Evolutionary conservation across 2,329 filamentous ascomycete species (phyloP).

Genomic region (Cyanodermella asteris): DNA sequence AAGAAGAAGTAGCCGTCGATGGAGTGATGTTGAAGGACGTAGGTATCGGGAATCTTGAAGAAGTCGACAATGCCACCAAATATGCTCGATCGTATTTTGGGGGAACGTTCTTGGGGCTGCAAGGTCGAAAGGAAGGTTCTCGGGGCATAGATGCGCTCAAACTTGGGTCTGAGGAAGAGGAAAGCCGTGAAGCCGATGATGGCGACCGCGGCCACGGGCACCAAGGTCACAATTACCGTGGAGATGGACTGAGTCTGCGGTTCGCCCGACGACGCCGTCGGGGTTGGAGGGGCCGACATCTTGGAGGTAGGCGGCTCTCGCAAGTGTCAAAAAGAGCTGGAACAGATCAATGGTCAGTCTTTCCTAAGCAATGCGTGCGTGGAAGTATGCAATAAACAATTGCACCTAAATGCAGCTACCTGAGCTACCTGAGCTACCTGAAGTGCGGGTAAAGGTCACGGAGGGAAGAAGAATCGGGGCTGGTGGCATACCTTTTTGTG

Average conservation of each 20-base stretch:
- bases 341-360: too few species aligned
- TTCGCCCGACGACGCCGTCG: neutral
- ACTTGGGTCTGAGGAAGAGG: slow-evolving; percentile 7
- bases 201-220: slow-evolving; percentile 14
- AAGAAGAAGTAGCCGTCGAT: slow-evolving; percentile 83
- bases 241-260: slow-evolving; percentile 10
- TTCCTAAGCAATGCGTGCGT: too few species aligned
- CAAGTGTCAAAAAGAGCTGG: too few species aligned
- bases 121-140: slow-evolving; percentile 6
- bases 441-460: too few species aligned
- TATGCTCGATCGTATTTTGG: slow-evolving; percentile 19
- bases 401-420: too few species aligned
- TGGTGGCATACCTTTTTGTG: too few species aligned
- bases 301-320: too few species aligned
- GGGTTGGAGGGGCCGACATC: too few species aligned
- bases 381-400: too few species aligned
- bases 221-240: slow-evolving; percentile 16
- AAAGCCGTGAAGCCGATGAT: slow-evolving; percentile 13
- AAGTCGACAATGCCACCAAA: slow-evolving; percentile 31
- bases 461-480: too few species aligned
- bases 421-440: too few species aligned
- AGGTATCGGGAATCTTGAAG: slow-evolving; percentile 42
- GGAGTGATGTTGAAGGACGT: slow-evolving; percentile 72
- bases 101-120: slow-evolving; percentile 7
- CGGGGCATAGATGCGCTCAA: slow-evolving; percentile 9